Conservation (phyloP, 306 rosid genomes). For the Leucaena leucocephala region DNA sequence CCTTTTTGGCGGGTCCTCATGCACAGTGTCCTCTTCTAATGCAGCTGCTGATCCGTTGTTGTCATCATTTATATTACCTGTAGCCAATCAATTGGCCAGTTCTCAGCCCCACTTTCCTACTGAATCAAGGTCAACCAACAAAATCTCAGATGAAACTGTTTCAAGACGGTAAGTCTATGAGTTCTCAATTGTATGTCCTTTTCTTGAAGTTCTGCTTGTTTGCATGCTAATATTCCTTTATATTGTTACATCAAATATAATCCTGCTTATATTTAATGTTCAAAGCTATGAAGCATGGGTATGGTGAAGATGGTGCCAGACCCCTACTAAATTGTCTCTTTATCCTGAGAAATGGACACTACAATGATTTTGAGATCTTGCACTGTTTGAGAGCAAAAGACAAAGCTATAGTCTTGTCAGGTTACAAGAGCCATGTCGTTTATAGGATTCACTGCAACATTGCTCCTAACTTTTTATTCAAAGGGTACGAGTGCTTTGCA, state of each 20-base stretch:
- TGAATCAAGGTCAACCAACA: slow-evolving; percentile 68
- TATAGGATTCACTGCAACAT: not conserved
- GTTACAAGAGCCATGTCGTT: not conserved
- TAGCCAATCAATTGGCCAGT: slow-evolving; percentile 65
- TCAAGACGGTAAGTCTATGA: slow-evolving; percentile 55
- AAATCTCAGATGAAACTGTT: slow-evolving; percentile 50
- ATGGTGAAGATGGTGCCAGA: not conserved
- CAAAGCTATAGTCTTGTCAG: not conserved
- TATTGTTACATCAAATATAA: slow-evolving; percentile 6
- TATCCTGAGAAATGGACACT: not conserved
- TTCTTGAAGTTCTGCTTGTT: slow-evolving; percentile 2
- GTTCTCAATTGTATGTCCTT: slow-evolving; percentile 15
- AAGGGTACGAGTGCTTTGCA: not conserved
- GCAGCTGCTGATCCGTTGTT: slow-evolving; percentile 85
- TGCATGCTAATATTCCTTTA: slow-evolving; percentile 21
- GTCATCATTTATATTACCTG: slow-evolving; percentile 79
- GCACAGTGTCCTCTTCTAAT: slow-evolving; percentile 70
- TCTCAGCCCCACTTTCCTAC: slow-evolving; percentile 60
- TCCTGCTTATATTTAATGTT: slow-evolving; percentile 19
- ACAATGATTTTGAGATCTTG: not conserved
- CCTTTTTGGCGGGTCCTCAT: slow-evolving; percentile 77
- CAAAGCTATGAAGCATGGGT: not conserved
- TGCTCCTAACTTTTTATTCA: not conserved
- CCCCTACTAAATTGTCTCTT: not conserved
- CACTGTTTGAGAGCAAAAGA: not conserved